Evolutionary conservation across 2,329 filamentous ascomycete genomes (phyloP), one percentile per base, ranked within the genome.

Genomic region (Chrysoporthe puriensis): DNA sequence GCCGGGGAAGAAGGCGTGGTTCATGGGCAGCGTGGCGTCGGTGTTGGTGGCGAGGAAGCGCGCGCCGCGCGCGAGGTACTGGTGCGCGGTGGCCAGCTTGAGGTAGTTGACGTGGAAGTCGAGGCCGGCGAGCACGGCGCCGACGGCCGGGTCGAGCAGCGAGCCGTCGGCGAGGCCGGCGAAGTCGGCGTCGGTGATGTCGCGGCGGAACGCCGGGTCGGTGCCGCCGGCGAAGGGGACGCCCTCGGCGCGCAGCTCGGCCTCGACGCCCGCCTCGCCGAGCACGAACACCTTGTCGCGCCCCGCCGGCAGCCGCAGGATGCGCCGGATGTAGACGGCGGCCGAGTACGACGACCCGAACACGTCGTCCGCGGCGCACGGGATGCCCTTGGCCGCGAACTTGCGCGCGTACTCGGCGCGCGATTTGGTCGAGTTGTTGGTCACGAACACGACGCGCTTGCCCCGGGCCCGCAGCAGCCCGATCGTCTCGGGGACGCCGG

Each of bases 391-490:
- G 64, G 82, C 82, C 59, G 91, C 88, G 69, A 99, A 90, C 77
- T 98, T 99, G 83, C 95, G 93, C 78, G 91, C 90, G 81, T 99
- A 99, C 77, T 97, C 94, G 62, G 87, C 84, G 66, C 96, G 91
- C 13, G 95, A 97, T 79, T 99, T 99, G 67, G 96, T 98, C 76
- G 94, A 97, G 83, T 99, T 99, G 83, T 99, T 99, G 52, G 96
- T 99, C 63, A 99, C 96, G 77, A 99, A 99, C 65, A 99, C 90
- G 44, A 96, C 86, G 77, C 91, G 91, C 80, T 99, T 99, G 76
- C 93, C 94, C 88, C 88, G 91, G 67, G 88, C 90, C 75, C 93
- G 90, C 70, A 99, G 83, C 80, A 97, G 85, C 70, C 93, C 87
- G 48, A 99, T 82, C 0, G 94, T 97, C 80, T 97, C 93, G 4